Evolutionary conservation across 768 basidiomycete species (phyloP), one percentile per base, ranked within the genome.

Genomic region (Crassisporium funariophilum): DNA sequence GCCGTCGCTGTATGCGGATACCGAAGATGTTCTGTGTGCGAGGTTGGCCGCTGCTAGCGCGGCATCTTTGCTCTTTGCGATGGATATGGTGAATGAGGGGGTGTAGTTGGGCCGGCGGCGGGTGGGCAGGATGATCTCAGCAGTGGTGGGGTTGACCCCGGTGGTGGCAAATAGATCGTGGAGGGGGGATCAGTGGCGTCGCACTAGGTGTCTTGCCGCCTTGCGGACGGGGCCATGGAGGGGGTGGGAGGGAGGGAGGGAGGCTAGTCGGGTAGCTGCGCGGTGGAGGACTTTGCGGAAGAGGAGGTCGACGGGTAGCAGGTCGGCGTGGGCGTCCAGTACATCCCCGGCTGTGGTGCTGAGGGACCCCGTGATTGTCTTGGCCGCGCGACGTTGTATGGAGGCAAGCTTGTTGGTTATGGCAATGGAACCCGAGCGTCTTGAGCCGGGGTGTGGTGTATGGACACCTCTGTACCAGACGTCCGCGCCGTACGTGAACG

Each of bases 231-330:
- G 42, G 9, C 29, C 24, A 44, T 47, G 29, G 2, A 65, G 43
- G 12, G 64, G 64, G 54, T 64, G 50, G 3, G 41, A 29, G 8
- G 21, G 23, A 17, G 61, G 58, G 5, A 63, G 53, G 2, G 59
- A 56, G 9, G 56, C 49, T 4, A 60, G 37, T 8, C 61, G 40
- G 5, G 57, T 16, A 6, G 53, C 53, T 16, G 59, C 57, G 15
- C 42, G 47, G 37, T 55, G 41, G 2, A 50, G 36, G 10, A 38
- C 17, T 33, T 53, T 50, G 34, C 58, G 42, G 13, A 63, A 27
- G 0, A 47, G 25, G 13, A 60, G 44, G 22, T 58, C 15, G 10
- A 63, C 37, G 0, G 63, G 62, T 1, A 53, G 43, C 0, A 62
- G 34, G 40, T 56, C 46, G 3, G 62, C 50, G 20, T 64, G 56